Conservation (phyloP, 2,329 filamentous ascomycete species). For the Aspergillus ochraceus region DNA sequence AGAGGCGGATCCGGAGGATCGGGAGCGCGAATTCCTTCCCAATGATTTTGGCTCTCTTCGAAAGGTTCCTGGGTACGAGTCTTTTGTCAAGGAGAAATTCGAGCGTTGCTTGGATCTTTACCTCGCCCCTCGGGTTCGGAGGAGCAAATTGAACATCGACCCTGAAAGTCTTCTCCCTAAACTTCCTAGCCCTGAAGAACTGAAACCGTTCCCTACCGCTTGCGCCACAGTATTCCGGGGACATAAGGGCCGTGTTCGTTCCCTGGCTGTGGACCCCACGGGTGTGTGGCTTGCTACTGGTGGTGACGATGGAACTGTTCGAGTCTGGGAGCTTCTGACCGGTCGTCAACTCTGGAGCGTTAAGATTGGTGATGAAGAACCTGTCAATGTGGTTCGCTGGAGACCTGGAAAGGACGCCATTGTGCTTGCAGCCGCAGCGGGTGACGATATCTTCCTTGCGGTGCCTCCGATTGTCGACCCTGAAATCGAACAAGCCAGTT, state of each 20-base stretch:
- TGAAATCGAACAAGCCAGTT: conserved; percentile 70
- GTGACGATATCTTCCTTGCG: conserved; percentile 82
- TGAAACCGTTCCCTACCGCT: conserved; percentile 91
- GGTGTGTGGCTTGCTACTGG: conserved; percentile 86
- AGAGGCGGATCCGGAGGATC: conserved; percentile 81
- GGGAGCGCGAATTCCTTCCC: conserved; percentile 85
- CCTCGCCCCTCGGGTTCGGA: conserved; percentile 84
- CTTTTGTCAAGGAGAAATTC: conserved; percentile 92
- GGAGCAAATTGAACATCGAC: conserved; percentile 95
- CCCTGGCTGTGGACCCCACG: conserved; percentile 79
- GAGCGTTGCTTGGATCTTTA: conserved; percentile 95
- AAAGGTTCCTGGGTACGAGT: conserved; percentile 87
- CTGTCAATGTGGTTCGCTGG: conserved; percentile 87
- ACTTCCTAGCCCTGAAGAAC: conserved; percentile 85
- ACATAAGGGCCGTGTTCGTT: conserved; percentile 84
- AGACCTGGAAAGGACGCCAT: conserved; percentile 77
- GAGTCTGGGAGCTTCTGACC: conserved; percentile 84
- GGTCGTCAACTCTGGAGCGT: conserved; percentile 86
- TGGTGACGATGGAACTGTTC: conserved; percentile 88
- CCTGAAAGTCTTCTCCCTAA: conserved; percentile 90
- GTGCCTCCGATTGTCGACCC: conserved; percentile 72
- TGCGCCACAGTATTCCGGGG: conserved; percentile 85
- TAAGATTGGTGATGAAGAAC: conserved; percentile 72
- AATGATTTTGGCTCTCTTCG: conserved; percentile 79
- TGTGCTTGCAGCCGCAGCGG: conserved; percentile 79